Evolutionary conservation across 768 basidiomycete genomes (phyloP).

Genomic region (Porpolomopsis calyptriformis): DNA sequence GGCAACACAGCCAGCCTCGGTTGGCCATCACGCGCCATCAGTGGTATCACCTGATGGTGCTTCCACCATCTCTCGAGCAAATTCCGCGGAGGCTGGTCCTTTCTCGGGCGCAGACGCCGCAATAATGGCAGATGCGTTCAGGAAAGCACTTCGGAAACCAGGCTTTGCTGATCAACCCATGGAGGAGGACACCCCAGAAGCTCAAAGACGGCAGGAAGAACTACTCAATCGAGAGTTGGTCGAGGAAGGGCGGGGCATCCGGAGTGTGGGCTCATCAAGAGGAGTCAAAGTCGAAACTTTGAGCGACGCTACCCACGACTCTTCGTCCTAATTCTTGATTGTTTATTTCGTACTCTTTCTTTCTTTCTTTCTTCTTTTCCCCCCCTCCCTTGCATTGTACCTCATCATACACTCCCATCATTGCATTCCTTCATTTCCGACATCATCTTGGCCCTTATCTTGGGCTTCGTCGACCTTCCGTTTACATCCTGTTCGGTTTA

Average conservation of each 20-base stretch:
- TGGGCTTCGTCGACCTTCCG: background rate
- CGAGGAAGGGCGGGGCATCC: conserved; percentile 82
- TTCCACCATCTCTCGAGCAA: conserved; percentile 55
- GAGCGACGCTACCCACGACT: conserved; percentile 39
- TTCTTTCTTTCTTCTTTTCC: conserved; percentile 11
- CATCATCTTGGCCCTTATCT: conserved; percentile 3
- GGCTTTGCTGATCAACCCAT: conserved; percentile 65
- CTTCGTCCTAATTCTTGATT: conserved; percentile 12
- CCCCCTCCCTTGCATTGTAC: conserved; percentile 11
- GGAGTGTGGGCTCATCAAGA: conserved; percentile 71
- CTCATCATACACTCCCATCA: conserved; percentile 5
- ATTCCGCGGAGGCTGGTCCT: conserved; percentile 53
- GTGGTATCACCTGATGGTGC: conserved; percentile 59
- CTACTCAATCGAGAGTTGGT: conserved; percentile 67
- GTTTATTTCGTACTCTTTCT: conserved; percentile 8
- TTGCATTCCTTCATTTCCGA: background rate
- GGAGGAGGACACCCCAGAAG: conserved; percentile 60
- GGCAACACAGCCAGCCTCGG: conserved; percentile 8
- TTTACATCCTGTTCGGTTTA: background rate
- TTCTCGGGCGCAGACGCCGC: conserved; percentile 82
- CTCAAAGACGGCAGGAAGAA: conserved; percentile 26
- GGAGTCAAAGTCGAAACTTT: conserved; percentile 70
- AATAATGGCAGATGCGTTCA: conserved; percentile 88
- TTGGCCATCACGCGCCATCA: conserved; percentile 26
- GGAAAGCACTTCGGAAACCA: conserved; percentile 79